Evolutionary conservation across 2,329 filamentous ascomycete genomes (phyloP), one percentile per base, ranked within the genome.

Genomic region (Penicillium sp.): DNA sequence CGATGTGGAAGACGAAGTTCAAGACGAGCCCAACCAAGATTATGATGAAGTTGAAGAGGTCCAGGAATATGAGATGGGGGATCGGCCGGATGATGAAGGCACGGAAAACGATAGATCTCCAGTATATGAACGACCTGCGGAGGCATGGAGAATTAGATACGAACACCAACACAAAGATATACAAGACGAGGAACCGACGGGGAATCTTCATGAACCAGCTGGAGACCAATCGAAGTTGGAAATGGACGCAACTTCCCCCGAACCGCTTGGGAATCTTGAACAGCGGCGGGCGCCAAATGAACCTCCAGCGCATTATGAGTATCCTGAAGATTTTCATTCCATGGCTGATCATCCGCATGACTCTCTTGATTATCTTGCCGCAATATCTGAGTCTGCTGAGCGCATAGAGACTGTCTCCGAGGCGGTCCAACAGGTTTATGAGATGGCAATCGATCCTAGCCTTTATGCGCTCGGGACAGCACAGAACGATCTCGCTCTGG

Each of bases 311-410:
- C 30, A 31, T 15, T 30, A 54, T 31, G 52, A 30, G 19, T 35
- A 55, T 35, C 17, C 15, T 45, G 64, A 58, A 29, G 59, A 60
- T 44, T 48, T 50, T 5, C 57, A 61, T 23, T 15, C 48, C 11
- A 19, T 30, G 8, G 11, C 38, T 3, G n/a, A 47, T 30, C 47
- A 53, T 35, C 19, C 51, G 15, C 57, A 64, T n/a, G 63, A 69
- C n/a, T 67, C 64, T 45, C 35, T 53, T 19, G 63, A 64, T 31
- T 63, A 67, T 9, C 58, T 66, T 8, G 64, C 67, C 6, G 61
- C 65, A 11, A 55, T 55, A 5, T 63, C 66, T 26, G 60, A 62
- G 19, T 48, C 61, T n/a, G 54, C 58, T 9, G 60, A 53, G 23
- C 63, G 64, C 31, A 49, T 64, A 41, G 44, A 61, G 51, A 17